phyloP scores from a whole-genome alignment of 2,329 filamentous ascomycete species.

The Chlorencoelia australis region DNA sequence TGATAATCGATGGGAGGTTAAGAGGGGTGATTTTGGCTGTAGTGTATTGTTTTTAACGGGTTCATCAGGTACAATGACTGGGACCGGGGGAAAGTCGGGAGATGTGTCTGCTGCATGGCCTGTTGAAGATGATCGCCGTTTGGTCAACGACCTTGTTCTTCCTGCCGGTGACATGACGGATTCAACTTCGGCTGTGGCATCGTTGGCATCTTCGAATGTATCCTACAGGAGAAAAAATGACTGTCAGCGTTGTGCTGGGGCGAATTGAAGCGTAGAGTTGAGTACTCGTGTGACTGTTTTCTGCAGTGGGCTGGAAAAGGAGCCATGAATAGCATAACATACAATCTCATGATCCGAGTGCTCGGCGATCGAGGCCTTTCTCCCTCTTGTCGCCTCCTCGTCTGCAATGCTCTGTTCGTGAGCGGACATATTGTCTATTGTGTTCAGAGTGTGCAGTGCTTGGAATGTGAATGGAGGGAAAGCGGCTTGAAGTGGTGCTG shows the following conservation, averaged over 20 bases:
- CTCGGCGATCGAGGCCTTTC: conserved; percentile 8
- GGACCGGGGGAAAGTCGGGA: conserved; percentile 18
- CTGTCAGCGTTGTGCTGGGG: too few relatives aligned
- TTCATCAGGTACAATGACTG: conserved; percentile 16
- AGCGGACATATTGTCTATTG: conserved; percentile 13
- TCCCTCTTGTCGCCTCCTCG: conserved; percentile 5
- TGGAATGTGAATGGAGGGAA: too few relatives aligned
- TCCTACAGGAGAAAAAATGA: conserved; percentile 54
- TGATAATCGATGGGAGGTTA: conserved; percentile 40
- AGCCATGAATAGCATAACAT: too few relatives aligned
- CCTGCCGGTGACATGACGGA: conserved; percentile 14
- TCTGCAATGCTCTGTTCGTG: conserved; percentile 10
- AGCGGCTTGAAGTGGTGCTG: not conserved
- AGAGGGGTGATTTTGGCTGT: conserved; percentile 38
- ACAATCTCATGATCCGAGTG: conserved; percentile 18
- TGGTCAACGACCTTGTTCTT: conserved; percentile 29
- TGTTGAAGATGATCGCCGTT: conserved; percentile 30
- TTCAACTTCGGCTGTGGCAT: conserved; percentile 31
- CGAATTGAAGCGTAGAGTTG: too few relatives aligned
- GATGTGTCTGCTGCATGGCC: conserved; percentile 21
- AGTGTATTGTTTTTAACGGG: conserved; percentile 17
- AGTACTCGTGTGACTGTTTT: conserved; percentile 18
- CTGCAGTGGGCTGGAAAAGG: too few relatives aligned
- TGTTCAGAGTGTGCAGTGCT: too few relatives aligned
- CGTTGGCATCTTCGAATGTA: conserved; percentile 74